Percentiles rank a stretch among this genome's conserved stretches.
These are phyloP conservation scores for Cytospora piceicola DNA, from an alignment of 2,329 filamentous ascomycete species.

Conservation along the genomic window DNA sequence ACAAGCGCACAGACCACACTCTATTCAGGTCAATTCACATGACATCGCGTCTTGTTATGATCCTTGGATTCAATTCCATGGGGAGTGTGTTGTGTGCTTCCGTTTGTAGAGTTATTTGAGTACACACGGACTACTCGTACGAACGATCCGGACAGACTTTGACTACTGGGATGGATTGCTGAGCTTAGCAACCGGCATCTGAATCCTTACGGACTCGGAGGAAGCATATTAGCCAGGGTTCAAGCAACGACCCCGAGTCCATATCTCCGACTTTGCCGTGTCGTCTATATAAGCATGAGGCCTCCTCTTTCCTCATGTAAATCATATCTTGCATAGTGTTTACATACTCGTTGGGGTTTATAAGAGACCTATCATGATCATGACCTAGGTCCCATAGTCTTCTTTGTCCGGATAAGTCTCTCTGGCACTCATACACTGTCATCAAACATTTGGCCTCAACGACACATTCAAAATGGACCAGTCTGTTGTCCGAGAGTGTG, in stretches of 20 bases:
- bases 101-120: not conserved
- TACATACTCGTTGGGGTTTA: not conserved
- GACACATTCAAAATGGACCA: constrained; percentile 4
- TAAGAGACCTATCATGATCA: not conserved
- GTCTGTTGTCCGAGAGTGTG: constrained; percentile 32
- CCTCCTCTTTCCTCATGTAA: not conserved
- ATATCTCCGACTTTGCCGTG: not conserved
- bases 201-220: too few relatives aligned
- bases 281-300: not conserved
- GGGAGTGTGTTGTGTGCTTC: too few relatives aligned
- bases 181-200: too few relatives aligned
- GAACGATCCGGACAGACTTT: not conserved
- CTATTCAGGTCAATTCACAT: not conserved
- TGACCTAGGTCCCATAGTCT: not conserved
- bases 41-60: too few relatives aligned
- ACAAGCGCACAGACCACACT: not conserved
- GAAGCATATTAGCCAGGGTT: not conserved
- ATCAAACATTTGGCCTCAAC: not conserved
- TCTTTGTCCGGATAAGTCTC: not conserved
- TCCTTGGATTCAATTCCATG: too few relatives aligned
- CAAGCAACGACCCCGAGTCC: not conserved
- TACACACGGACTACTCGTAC: not conserved
- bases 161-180: too few relatives aligned
- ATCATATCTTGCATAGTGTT: not conserved
- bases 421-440: not conserved